Conservation (phyloP, 2,329 filamentous ascomycete species). For the Alternaria novae-zelandiae region DNA sequence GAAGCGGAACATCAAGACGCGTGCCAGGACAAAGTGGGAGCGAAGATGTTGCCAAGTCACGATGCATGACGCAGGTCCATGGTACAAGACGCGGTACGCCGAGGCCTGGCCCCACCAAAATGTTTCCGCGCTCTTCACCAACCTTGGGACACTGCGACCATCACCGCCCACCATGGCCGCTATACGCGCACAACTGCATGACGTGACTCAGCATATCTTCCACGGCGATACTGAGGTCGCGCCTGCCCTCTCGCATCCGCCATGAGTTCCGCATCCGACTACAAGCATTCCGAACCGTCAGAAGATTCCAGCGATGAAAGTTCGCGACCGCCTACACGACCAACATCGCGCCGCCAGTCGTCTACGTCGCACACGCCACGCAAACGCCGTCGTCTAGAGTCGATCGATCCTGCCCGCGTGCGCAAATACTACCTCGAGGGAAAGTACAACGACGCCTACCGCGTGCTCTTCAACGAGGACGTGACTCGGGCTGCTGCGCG, state of each 20-base stretch:
- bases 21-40: conserved; percentile 7
- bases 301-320: conserved; percentile 5
- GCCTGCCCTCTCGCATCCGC: background rate
- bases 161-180: conserved; percentile 20
- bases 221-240: background rate
- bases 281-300: background rate
- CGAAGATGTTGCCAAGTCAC: conserved; percentile 33
- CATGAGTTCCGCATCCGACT: conserved; percentile 28
- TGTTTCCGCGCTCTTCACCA: conserved; percentile 1
- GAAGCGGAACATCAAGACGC: conserved; percentile 41
- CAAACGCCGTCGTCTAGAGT: conserved; percentile 34
- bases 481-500: conserved; percentile 27
- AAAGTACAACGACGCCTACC: conserved; percentile 56
- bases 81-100: conserved; percentile 1
- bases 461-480: conserved; percentile 42
- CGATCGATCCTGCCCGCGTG: conserved; percentile 18
- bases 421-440: conserved; percentile 41
- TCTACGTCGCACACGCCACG: conserved; percentile 21
- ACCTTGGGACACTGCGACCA: background rate
- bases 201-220: background rate
- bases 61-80: conserved; percentile 18
- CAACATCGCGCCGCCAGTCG: conserved; percentile 17
- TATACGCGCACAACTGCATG: background rate
- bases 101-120: conserved; percentile 9
- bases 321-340: conserved; percentile 1